Conservation (phyloP, 139 green algal genomes). For the Tetratostichococcus sp. region DNA sequence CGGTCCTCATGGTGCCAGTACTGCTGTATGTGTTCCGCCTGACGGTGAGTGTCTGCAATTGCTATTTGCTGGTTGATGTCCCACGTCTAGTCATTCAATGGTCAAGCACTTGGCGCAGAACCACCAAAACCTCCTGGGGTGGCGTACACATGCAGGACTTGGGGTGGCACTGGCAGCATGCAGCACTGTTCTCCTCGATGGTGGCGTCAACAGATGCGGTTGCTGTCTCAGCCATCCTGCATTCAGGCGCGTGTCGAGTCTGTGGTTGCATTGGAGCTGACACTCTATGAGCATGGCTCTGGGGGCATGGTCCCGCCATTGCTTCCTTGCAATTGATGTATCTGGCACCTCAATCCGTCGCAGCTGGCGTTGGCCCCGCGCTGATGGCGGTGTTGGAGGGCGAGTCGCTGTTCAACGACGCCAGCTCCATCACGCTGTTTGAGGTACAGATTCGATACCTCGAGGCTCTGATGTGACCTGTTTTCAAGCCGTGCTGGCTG, state of each 20-base stretch:
- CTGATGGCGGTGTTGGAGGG: constrained; percentile 73
- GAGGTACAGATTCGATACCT: constrained; percentile 56
- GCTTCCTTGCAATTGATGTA: too few species aligned
- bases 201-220: constrained; percentile 78
- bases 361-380: constrained; percentile 55
- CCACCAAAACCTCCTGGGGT: too few species aligned
- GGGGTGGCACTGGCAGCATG: constrained; percentile 69
- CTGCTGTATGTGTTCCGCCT: constrained; percentile 72
- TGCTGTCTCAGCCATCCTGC: constrained; percentile 65
- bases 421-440: constrained; percentile 68
- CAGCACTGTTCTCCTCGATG: constrained; percentile 69
- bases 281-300: too few species aligned
- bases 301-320: too few species aligned
- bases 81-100: too few species aligned
- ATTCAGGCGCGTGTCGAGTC: constrained; percentile 11
- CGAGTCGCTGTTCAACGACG: constrained; percentile 76
- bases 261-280: too few species aligned
- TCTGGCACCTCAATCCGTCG: too few species aligned
- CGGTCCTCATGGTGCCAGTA: constrained; percentile 60
- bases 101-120: too few species aligned
- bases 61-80: too few species aligned
- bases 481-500: too few species aligned
- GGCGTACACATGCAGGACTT: not conserved
- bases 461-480: too few species aligned
- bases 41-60: too few species aligned